These are phyloP conservation scores for Phlebiopsis flavidoalba DNA, from an alignment of 768 basidiomycete species.

Conservation along the genomic window DNA sequence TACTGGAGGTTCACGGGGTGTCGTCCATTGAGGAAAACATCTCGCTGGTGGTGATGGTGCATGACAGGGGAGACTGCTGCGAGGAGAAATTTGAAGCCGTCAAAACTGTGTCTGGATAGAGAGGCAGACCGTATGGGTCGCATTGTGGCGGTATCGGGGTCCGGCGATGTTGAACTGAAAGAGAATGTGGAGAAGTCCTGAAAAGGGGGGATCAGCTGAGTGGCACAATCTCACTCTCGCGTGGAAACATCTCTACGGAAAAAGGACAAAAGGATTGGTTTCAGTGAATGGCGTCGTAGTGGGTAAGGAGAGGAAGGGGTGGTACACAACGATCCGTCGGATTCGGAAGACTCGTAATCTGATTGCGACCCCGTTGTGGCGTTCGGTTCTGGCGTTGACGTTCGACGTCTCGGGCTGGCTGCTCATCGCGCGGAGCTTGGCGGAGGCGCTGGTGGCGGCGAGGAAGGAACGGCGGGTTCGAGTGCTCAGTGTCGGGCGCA, in stretches of 20 bases:
- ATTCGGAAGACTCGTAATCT: constrained; percentile 14
- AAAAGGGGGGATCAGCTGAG: not conserved
- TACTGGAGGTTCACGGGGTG: constrained; percentile 17
- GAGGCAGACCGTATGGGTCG: not conserved
- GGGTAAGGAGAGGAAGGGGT: constrained; percentile 19
- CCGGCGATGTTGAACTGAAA: constrained; percentile 14
- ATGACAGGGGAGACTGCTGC: not conserved
- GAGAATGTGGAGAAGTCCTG: constrained; percentile 25
- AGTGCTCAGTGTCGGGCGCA: constrained; percentile 14
- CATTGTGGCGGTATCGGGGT: constrained; percentile 12
- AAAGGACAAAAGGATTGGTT: constrained; percentile 20
- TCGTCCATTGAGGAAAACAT: constrained; percentile 15
- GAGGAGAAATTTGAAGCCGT: constrained; percentile 5
- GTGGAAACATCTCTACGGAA: constrained; percentile 20
- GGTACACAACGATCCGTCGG: constrained; percentile 17
- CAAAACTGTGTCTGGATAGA: constrained; percentile 5
- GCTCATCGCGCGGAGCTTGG: constrained; percentile 21
- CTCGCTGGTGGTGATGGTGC: constrained; percentile 6
- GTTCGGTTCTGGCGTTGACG: not conserved
- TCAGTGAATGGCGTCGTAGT: constrained; percentile 16
- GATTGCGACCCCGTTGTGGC: constrained; percentile 4
- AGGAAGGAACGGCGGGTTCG: constrained; percentile 16
- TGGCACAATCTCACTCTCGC: not conserved
- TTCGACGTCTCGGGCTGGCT: constrained; percentile 21
- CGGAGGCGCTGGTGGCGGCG: constrained; percentile 8